These are phyloP conservation scores for Penicillium macrosclerotiorum DNA, from an alignment of 495 filamentous ascomycete species.

Conservation along the genomic window DNA sequence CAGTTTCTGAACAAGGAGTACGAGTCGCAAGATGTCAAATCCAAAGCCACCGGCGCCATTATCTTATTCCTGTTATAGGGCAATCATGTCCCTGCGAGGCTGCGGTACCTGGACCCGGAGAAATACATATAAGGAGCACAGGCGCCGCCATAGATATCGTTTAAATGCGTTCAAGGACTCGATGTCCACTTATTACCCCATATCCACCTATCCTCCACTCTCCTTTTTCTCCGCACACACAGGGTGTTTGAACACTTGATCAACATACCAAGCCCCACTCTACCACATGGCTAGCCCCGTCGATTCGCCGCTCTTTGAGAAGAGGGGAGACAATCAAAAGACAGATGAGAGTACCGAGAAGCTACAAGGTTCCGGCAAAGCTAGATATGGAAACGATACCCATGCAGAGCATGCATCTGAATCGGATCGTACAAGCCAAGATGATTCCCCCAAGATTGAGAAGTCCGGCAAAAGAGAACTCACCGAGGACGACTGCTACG, in stretches of 20 bases:
- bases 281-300: slow-evolving; percentile 8
- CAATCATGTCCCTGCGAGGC: background rate
- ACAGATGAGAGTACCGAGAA: background rate
- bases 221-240: background rate
- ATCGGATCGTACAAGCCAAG: slow-evolving; percentile 9
- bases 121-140: slow-evolving; percentile 9
- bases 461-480: slow-evolving; percentile 54
- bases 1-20: background rate
- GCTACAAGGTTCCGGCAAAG: slow-evolving; percentile 3
- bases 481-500: slow-evolving; percentile 59
- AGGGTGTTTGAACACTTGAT: background rate
- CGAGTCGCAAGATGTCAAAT: no score
- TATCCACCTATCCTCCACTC: background rate
- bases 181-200: slow-evolving; percentile 8
- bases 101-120: no score
- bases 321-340: slow-evolving; percentile 8
- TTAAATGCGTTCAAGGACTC: slow-evolving; percentile 4
- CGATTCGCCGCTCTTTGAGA: slow-evolving; percentile 10
- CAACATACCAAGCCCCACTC: background rate
- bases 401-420: slow-evolving; percentile 21
- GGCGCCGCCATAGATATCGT: slow-evolving; percentile 16
- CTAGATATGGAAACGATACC: slow-evolving; percentile 10
- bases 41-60: no score
- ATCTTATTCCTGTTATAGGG: background rate
- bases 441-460: slow-evolving; percentile 10